Conservation (phyloP, 2,329 filamentous ascomycete genomes). For the Fusarium floridanum region DNA sequence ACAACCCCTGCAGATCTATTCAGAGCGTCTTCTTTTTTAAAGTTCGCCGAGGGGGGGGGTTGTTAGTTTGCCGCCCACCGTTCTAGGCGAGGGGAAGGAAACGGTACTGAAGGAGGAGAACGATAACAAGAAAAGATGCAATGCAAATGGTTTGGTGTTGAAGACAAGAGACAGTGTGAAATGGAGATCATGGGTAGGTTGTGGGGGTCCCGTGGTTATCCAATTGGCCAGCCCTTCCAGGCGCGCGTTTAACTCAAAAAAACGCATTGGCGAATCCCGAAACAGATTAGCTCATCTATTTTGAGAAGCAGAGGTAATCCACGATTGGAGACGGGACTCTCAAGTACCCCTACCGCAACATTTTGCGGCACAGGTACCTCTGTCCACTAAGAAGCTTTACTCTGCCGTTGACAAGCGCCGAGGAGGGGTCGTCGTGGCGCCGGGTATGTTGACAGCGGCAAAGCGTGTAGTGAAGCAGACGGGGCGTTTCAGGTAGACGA, state of each 20-base stretch:
- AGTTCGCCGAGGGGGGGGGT: neutral
- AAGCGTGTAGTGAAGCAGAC: conserved; percentile 39
- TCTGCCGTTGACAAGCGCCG: conserved; percentile 32
- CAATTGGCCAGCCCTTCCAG: conserved; percentile 39
- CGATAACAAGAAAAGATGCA: neutral
- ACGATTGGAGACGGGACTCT: conserved; percentile 26
- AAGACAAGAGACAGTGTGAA: neutral
- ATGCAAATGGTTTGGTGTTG: conserved; percentile 33
- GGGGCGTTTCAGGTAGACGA: conserved; percentile 39
- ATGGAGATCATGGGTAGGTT: too few relatives aligned
- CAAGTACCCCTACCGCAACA: conserved; percentile 20
- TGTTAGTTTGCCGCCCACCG: neutral
- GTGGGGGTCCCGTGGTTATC: conserved; percentile 20
- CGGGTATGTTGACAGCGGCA: conserved; percentile 14
- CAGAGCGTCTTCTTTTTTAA: neutral
- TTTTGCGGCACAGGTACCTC: conserved; percentile 30
- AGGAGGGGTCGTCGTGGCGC: conserved; percentile 9
- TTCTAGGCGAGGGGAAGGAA: neutral
- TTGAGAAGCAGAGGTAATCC: conserved; percentile 19
- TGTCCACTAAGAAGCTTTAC: neutral
- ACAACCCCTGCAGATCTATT: neutral
- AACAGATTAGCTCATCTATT: conserved; percentile 41
- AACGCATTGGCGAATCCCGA: conserved; percentile 29
- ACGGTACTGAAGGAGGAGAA: neutral
- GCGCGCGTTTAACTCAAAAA: conserved; percentile 45